These are phyloP conservation scores for Phytophthora agathidicida DNA, from an alignment of 352 stramenopile species.

Conservation along the genomic window DNA sequence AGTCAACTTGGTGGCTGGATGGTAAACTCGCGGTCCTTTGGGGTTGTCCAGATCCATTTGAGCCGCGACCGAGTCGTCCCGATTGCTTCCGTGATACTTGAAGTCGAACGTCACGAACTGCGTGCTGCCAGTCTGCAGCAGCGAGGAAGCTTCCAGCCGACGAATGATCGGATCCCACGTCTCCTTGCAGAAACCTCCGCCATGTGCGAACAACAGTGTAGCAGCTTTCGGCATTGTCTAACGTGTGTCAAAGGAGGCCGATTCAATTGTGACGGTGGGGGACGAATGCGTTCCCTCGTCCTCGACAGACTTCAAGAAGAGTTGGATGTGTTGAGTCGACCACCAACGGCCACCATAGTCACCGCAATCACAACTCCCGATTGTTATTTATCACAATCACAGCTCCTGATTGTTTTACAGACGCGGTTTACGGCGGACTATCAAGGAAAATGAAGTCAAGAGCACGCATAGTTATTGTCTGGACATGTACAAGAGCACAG, in stretches of 20 bases:
- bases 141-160: conserved; percentile 34
- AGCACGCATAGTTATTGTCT: no score
- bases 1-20: conserved; percentile 30
- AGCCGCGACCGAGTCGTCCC: conserved; percentile 41
- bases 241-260: neutral
- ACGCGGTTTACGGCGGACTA: neutral
- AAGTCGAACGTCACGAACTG: conserved; percentile 50
- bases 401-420: neutral
- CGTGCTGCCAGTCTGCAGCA: conserved; percentile 26
- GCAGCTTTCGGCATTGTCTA: conserved; percentile 20
- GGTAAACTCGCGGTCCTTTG: conserved; percentile 32
- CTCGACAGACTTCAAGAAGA: neutral
- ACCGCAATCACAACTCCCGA: conserved; percentile 12
- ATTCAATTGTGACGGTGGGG: conserved; percentile 10
- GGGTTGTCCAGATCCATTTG: conserved; percentile 35
- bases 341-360: neutral
- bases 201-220: conserved; percentile 59
- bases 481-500: no score
- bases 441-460: conserved; percentile 1
- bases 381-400: conserved; percentile 5
- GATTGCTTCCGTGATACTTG: conserved; percentile 54
- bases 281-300: neutral
- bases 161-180: conserved; percentile 53
- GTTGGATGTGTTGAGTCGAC: conserved; percentile 14
- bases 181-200: conserved; percentile 52